Evolutionary conservation across 148 eudicot genomes (phyloP).

Genomic region (Diospyros lotus): DNA sequence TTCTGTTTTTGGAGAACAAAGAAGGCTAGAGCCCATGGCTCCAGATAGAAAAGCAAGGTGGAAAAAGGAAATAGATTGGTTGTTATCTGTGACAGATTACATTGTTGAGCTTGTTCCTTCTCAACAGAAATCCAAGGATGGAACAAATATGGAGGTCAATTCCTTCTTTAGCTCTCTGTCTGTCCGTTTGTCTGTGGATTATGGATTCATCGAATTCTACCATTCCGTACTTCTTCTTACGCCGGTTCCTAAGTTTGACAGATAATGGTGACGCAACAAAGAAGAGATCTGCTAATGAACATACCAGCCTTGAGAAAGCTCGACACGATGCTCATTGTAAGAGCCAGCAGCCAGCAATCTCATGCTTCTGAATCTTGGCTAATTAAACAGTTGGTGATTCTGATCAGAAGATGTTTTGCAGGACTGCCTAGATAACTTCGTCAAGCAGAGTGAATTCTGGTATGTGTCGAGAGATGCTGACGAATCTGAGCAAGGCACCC

Average conservation of each 20-base stretch:
- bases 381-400: neutral
- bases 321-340: slow-evolving; percentile 58
- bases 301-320: slow-evolving; percentile 67
- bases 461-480: slow-evolving; percentile 40
- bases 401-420: slow-evolving; percentile 17
- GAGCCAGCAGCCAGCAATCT: slow-evolving; percentile 12
- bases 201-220: neutral
- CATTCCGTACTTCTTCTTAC: neutral
- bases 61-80: slow-evolving; percentile 66
- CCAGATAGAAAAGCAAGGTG: slow-evolving; percentile 49
- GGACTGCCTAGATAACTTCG: slow-evolving; percentile 60
- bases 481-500: slow-evolving; percentile 27
- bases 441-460: slow-evolving; percentile 39
- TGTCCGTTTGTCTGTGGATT: neutral
- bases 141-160: slow-evolving; percentile 45
- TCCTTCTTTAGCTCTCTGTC: slow-evolving; percentile 9
- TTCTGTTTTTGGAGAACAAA: slow-evolving; percentile 60
- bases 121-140: slow-evolving; percentile 44
- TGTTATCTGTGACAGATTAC: slow-evolving; percentile 61
- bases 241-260: slow-evolving; percentile 15
- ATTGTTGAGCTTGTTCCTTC: slow-evolving; percentile 59
- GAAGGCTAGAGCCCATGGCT: slow-evolving; percentile 59
- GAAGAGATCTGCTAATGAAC: slow-evolving; percentile 51
- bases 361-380: too few relatives aligned
- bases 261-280: slow-evolving; percentile 58